These are phyloP conservation scores for Chlorella ohadii DNA, from an alignment of 139 green algal species.

Conservation along the genomic window DNA sequence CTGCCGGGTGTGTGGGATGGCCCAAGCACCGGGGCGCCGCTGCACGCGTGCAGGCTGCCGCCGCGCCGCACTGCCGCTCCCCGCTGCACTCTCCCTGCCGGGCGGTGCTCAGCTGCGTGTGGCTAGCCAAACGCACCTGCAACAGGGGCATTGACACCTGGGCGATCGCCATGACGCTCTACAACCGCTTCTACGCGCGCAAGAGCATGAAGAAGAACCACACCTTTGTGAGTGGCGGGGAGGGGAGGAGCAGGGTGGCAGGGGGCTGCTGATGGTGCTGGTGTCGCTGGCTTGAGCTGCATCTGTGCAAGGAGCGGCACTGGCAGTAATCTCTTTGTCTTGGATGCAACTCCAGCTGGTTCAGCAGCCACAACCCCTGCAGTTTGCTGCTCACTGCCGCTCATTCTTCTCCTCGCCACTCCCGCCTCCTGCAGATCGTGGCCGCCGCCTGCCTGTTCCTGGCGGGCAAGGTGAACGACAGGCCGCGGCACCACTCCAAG, in stretches of 20 bases:
- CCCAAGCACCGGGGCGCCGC: not conserved
- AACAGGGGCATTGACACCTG: constrained; percentile 27
- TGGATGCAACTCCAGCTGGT: no score
- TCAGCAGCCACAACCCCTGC: no score
- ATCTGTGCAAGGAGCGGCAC: no score
- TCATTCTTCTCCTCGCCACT: not conserved
- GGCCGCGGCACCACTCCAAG: not conserved
- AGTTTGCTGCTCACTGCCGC: not conserved
- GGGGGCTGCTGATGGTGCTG: no score
- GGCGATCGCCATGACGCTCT: constrained; percentile 44
- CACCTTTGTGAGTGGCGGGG: constrained; percentile 33
- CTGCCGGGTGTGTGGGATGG: no score
- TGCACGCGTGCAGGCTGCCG: not conserved
- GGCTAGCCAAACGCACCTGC: not conserved
- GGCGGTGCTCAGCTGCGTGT: not conserved
- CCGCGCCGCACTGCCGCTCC: not conserved
- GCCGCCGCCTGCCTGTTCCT: constrained; percentile 38
- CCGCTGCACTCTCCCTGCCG: not conserved
- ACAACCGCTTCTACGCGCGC: constrained; percentile 42
- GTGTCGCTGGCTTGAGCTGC: no score
- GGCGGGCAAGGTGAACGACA: constrained; percentile 45
- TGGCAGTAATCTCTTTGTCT: no score
- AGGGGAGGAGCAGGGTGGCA: no score
- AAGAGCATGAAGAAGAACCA: constrained; percentile 52
- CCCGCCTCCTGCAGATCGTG: constrained; percentile 37